Conservation (phyloP, 306 rosid species). For the Malus asiatica region DNA sequence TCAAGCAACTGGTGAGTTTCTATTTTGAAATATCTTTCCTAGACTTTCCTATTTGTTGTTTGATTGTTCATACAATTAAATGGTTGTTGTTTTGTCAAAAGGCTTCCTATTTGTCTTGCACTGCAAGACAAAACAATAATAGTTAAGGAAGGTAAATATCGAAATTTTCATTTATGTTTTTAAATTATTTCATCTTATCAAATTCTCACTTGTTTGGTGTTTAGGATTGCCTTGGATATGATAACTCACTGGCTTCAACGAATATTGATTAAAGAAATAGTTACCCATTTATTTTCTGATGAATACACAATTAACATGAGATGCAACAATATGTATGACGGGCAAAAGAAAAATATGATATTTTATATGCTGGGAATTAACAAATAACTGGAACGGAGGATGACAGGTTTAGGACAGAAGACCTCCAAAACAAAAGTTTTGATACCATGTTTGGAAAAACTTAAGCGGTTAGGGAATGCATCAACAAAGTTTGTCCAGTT, state of each 20-base stretch:
- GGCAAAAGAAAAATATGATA: background rate
- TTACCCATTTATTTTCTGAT: background rate
- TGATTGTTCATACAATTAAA: background rate
- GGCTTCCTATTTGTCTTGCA: background rate
- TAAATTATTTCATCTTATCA: background rate
- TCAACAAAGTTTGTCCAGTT: background rate
- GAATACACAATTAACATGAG: background rate
- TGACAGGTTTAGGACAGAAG: background rate
- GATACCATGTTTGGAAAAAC: background rate
- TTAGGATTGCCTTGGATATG: too few relatives aligned
- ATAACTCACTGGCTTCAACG: too few relatives aligned
- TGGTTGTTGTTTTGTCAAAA: background rate
- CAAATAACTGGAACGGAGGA: background rate
- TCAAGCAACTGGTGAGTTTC: slow-evolving; percentile 47
- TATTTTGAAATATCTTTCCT: slow-evolving; percentile 6
- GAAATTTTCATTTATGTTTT: background rate
- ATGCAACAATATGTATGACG: background rate
- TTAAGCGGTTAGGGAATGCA: background rate
- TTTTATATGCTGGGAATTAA: background rate
- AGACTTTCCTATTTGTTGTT: background rate
- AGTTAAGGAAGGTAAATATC: background rate
- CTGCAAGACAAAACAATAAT: background rate
- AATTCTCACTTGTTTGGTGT: background rate
- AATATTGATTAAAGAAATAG: too few relatives aligned
- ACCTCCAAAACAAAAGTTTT: background rate